A percentile compares a stretch with the other conserved stretches of the same genome.
These are phyloP conservation scores for Phytophthora ramorum DNA, from an alignment of 352 stramenopile species.

Conservation along the genomic window DNA sequence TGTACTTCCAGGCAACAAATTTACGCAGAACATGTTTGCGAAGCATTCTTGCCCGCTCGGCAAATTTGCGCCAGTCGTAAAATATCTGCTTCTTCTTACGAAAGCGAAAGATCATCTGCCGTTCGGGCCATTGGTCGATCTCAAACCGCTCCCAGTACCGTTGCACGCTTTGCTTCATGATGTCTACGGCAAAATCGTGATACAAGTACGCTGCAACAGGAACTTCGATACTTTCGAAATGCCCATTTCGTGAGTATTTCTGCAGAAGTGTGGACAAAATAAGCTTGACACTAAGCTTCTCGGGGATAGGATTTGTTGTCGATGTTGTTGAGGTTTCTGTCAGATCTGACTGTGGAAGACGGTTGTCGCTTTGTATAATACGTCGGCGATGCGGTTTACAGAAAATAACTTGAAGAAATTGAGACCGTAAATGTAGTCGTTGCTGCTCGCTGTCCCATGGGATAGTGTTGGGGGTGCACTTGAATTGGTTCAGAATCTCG, in stretches of 20 bases:
- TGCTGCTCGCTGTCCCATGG: constrained; percentile 65
- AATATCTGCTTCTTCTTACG: constrained; percentile 65
- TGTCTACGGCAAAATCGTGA: constrained; percentile 60
- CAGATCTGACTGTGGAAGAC: constrained; percentile 12
- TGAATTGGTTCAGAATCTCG: constrained; percentile 65
- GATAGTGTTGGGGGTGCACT: constrained; percentile 51
- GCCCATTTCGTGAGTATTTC: constrained; percentile 82
- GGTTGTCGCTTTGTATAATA: constrained; percentile 28
- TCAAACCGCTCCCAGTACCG: constrained; percentile 47
- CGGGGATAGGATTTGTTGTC: constrained; percentile 22
- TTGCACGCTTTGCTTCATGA: constrained; percentile 54
- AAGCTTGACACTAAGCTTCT: constrained; percentile 54
- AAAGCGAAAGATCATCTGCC: constrained; percentile 67
- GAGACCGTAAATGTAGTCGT: constrained; percentile 50
- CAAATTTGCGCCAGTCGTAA: constrained; percentile 55
- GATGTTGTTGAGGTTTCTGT: not conserved
- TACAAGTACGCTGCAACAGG: constrained; percentile 54
- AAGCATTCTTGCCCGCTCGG: constrained; percentile 44
- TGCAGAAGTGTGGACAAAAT: constrained; percentile 71
- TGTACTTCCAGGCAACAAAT: constrained; percentile 72
- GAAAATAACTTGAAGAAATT: constrained; percentile 75
- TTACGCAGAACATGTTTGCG: constrained; percentile 57
- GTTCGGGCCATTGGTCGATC: constrained; percentile 62
- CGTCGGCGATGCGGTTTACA: constrained; percentile 51
- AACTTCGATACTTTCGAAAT: constrained; percentile 73